Conservation (phyloP, 2,329 filamentous ascomycete species). For the Fusarium humuli region DNA sequence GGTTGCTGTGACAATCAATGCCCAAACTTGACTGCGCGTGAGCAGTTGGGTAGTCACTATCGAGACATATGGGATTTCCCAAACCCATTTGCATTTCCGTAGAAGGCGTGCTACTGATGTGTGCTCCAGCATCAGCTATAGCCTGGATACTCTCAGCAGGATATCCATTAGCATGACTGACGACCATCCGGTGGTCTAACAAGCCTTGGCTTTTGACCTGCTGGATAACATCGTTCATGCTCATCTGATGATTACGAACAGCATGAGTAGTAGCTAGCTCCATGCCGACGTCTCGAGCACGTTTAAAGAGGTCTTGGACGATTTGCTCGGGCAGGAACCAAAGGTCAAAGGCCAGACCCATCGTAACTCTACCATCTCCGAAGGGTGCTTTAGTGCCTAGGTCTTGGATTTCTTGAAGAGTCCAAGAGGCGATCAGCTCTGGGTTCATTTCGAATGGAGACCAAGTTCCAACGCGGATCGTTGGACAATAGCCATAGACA, state of each 20-base stretch:
- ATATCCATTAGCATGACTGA: slow-evolving; percentile 13
- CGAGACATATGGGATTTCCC: slow-evolving; percentile 4
- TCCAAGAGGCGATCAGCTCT: slow-evolving; percentile 8
- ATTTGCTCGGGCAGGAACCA: slow-evolving; percentile 11
- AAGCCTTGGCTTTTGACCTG: neutral
- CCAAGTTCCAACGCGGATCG: slow-evolving; percentile 10
- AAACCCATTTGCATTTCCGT: slow-evolving; percentile 30
- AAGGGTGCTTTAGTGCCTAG: neutral
- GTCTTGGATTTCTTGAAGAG: neutral
- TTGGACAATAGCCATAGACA: slow-evolving; percentile 22
- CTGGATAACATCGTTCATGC: slow-evolving; percentile 3
- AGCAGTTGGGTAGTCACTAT: neutral
- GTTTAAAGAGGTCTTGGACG: neutral
- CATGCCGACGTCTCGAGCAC: neutral
- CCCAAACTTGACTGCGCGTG: slow-evolving; percentile 11
- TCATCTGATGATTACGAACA: neutral
- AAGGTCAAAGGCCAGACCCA: slow-evolving; percentile 23
- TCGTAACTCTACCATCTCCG: neutral
- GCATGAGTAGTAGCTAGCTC: slow-evolving; percentile 7
- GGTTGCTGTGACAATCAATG: slow-evolving; percentile 14
- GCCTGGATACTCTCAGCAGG: neutral
- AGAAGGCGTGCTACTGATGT: slow-evolving; percentile 15
- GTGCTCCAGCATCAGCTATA: neutral
- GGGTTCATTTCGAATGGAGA: neutral
- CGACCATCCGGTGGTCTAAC: slow-evolving; percentile 2